These are phyloP conservation scores for Amylocarpus encephaloides DNA, from an alignment of 2,329 filamentous ascomycete genomes.

Conservation along the genomic window DNA sequence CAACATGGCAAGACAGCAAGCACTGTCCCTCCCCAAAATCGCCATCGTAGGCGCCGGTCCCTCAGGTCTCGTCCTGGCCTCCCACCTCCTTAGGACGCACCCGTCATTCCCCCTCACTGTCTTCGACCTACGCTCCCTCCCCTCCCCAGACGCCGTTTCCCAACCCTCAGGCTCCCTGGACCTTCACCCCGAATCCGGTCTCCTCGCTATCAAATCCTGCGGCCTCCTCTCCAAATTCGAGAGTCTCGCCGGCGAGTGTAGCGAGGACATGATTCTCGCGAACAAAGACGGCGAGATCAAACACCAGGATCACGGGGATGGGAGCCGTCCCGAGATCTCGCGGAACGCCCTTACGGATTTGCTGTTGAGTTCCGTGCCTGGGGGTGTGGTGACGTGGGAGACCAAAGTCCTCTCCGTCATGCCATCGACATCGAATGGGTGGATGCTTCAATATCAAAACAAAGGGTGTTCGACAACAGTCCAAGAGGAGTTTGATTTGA, in stretches of 20 bases:
- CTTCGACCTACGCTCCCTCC: conserved; percentile 16
- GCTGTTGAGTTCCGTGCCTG: conserved; percentile 3
- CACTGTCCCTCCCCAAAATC: conserved; percentile 4
- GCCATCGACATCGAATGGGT: background rate
- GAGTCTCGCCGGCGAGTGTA: conserved; percentile 25
- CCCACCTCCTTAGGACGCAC: conserved; percentile 5
- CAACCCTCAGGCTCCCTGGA: conserved; percentile 40
- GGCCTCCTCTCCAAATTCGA: conserved; percentile 40
- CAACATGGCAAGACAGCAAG: background rate
- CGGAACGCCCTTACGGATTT: conserved; percentile 12
- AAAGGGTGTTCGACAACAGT: conserved; percentile 9
- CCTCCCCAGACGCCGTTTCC: background rate
- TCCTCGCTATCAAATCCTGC: conserved; percentile 39
- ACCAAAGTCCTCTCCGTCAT: conserved; percentile 30
- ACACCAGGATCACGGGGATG: background rate
- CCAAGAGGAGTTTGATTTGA: conserved; percentile 31
- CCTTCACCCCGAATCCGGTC: conserved; percentile 41
- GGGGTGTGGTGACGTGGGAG: conserved; percentile 34
- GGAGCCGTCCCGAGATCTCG: conserved; percentile 8
- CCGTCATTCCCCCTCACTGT: conserved; percentile 9
- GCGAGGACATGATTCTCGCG: conserved; percentile 32
- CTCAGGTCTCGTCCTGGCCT: conserved; percentile 11
- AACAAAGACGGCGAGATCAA: conserved; percentile 30
- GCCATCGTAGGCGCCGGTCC: conserved; percentile 21
- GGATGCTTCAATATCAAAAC: conserved; percentile 12